Base-by-base conservation (phyloP, 139 green algal genomes). In the Picochlorum sp. region DNA sequence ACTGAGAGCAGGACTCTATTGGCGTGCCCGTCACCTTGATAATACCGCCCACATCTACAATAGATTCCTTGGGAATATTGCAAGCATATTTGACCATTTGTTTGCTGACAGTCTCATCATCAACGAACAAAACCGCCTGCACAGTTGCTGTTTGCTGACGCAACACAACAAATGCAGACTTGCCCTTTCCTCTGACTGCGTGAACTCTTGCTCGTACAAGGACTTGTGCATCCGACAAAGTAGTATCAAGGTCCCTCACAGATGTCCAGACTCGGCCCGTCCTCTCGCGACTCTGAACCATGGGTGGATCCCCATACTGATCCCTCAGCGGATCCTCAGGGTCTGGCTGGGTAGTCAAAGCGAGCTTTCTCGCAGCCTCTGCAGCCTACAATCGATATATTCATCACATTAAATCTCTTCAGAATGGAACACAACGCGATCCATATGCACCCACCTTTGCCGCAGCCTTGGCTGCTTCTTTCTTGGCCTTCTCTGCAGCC, bases 61-160 rank as follows among this genome's bases (percentile, higher is more conserved):
- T 89, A 13, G 84, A 92, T 80, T 99, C 94, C n/a, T 86, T 87
- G 4, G 85, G 72, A 37, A 99, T 76, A 69, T 78, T 78, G 8
- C 75, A 84, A 3, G 86, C 86, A 64, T 97, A 99, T 85, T 98
- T 98, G 28, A 99, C 86, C 94, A 99, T 98, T 59, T 78, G 75
- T 52, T 94, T 94, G 80, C 74, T 90, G 15, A 98, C 89, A 0
- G 70, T 86, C 13, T 66, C 69, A 49, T 95, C 90, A 49, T 95
- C 84, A 15, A 85, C 83, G 69, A 95, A 95, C 57, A 97, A 50
- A n/a, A 91, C 72, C 4, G 66, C 82, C 83, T 96, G 91, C 60
- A 95, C 79, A 6, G 92, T 97, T 21, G 76, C 78, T 18, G 79
- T 89, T 2, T 80, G 64, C 68, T 97, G 84, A 11, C 94, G 78